These are phyloP conservation scores for Platismatia glauca DNA, from an alignment of 495 filamentous ascomycete genomes.

Conservation along the genomic window DNA sequence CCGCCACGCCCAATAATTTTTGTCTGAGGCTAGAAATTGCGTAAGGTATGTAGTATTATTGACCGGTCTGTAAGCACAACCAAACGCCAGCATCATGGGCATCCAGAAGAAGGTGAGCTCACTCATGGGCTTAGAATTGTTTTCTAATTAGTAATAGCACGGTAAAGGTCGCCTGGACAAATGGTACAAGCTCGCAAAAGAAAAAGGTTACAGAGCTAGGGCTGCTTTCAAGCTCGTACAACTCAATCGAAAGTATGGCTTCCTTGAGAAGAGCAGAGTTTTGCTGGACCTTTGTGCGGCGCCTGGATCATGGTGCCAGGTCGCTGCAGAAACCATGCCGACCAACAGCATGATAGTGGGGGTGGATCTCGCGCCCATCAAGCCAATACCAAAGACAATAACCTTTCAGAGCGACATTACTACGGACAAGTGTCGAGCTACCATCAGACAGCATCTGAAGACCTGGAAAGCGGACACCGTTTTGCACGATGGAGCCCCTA, in stretches of 20 bases:
- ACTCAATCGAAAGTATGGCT: constrained; percentile 97
- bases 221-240: constrained; percentile 98
- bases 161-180: constrained; percentile 99
- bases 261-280: constrained; percentile 93
- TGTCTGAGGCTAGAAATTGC: too few species aligned
- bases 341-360: constrained; percentile 82
- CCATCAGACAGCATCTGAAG: constrained; percentile 82
- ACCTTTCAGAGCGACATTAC: constrained; percentile 98
- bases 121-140: constrained; percentile 15
- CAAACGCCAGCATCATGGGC: constrained; percentile 51
- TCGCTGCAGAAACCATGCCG: constrained; percentile 92
- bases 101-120: constrained; percentile 82
- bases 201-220: constrained; percentile 94
- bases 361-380: constrained; percentile 93
- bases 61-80: neutral
- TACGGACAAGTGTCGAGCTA: constrained; percentile 91
- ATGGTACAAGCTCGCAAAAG: constrained; percentile 93
- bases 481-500: constrained; percentile 96
- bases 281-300: constrained; percentile 95
- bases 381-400: constrained; percentile 84
- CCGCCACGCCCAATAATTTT: too few species aligned
- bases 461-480: constrained; percentile 96
- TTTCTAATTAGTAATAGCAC: constrained; percentile 42
- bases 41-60: too few species aligned
- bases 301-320: constrained; percentile 98